phyloP scores from a whole-genome alignment of 768 basidiomycete genomes.

The Hydnomerulius pinastri region DNA sequence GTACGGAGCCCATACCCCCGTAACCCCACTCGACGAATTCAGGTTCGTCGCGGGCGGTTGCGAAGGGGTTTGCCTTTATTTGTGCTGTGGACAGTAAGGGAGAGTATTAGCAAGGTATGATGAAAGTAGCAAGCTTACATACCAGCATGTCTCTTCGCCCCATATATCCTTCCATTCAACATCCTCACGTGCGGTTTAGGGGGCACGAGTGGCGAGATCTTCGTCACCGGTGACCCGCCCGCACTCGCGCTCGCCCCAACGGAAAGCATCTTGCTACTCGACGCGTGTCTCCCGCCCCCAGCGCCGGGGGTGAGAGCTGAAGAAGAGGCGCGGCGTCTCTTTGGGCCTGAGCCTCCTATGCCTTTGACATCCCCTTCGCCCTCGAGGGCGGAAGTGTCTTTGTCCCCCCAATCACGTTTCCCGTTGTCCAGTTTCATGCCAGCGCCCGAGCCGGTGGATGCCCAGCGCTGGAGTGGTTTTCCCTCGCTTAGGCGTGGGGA shows the following conservation, averaged over 20 bases:
- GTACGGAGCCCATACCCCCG: conserved; percentile 74
- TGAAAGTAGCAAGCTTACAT: background rate
- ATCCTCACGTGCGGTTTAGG: conserved; percentile 51
- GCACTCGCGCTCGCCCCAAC: conserved; percentile 3
- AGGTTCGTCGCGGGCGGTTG: conserved; percentile 61
- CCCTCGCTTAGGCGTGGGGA: conserved; percentile 11
- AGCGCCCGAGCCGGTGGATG: conserved; percentile 20
- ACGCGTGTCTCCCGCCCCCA: conserved; percentile 32
- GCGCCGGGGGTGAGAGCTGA: conserved; percentile 23
- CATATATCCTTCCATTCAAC: conserved; percentile 88
- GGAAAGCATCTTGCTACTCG: conserved; percentile 7
- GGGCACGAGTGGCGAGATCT: background rate
- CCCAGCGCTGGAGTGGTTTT: conserved; percentile 19
- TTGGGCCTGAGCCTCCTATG: conserved; percentile 4
- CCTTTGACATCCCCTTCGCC: background rate
- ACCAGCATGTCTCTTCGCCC: conserved; percentile 41
- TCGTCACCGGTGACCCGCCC: background rate
- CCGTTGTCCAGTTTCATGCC: background rate
- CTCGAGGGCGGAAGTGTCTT: background rate
- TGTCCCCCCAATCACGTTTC: conserved; percentile 7
- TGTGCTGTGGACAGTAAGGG: conserved; percentile 18
- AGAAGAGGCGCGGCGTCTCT: conserved; percentile 24
- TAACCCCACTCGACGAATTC: conserved; percentile 95
- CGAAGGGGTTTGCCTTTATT: conserved; percentile 57
- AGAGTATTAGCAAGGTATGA: background rate